A percentile compares a stretch with the other conserved stretches of the same genome.
These are phyloP conservation scores for Breynia disticha DNA, from an alignment of 441 rosid species.

Conservation along the genomic window DNA sequence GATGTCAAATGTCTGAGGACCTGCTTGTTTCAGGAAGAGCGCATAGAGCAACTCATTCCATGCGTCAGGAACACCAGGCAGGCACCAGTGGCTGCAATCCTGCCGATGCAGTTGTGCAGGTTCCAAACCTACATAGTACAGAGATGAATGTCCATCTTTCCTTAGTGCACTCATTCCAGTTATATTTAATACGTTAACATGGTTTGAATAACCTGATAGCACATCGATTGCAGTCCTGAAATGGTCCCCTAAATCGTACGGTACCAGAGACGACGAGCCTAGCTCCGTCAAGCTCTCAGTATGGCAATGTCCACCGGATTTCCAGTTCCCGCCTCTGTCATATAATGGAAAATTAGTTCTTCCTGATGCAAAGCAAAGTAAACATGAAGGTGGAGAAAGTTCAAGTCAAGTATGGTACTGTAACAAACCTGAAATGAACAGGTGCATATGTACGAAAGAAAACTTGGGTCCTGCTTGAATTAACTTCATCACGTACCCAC, in stretches of 20 bases:
- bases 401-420: not conserved
- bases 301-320: slow-evolving; percentile 49
- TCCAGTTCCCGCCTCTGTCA: slow-evolving; percentile 58
- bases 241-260: too few relatives aligned
- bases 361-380: not conserved
- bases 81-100: slow-evolving; percentile 69
- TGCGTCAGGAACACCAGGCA: slow-evolving; percentile 61
- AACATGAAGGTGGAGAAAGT: not conserved
- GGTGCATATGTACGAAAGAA: slow-evolving; percentile 55
- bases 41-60: slow-evolving; percentile 63
- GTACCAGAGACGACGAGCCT: slow-evolving; percentile 21
- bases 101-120: slow-evolving; percentile 37
- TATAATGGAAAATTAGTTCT: not conserved
- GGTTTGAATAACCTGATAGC: slow-evolving; percentile 20
- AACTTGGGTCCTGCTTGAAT: slow-evolving; percentile 39
- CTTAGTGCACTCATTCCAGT: slow-evolving; percentile 35
- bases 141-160: slow-evolving; percentile 52
- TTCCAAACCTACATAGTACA: slow-evolving; percentile 30
- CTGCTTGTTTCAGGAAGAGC: slow-evolving; percentile 25
- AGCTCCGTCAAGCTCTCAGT: slow-evolving; percentile 46
- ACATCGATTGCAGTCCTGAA: slow-evolving; percentile 23
- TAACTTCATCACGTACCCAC: slow-evolving; percentile 33
- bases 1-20: too few relatives aligned
- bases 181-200: slow-evolving; percentile 49
- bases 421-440: slow-evolving; percentile 63